Conservation (phyloP, 1,284 basidiomycete species). For the Boletus chippewaensis region DNA sequence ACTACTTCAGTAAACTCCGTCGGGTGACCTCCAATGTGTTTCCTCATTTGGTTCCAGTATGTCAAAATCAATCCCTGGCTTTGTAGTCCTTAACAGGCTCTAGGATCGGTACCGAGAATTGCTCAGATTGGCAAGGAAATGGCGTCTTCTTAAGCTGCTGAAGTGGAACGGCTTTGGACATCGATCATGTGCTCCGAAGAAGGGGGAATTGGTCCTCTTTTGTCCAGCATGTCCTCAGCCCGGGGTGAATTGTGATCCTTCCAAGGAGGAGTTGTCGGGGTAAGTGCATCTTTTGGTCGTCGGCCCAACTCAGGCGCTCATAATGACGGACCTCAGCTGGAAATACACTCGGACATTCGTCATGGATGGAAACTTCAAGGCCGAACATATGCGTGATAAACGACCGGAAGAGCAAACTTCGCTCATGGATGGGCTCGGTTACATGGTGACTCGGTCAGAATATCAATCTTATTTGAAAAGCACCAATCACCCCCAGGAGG, state of each 20-base stretch:
- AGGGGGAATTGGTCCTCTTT: conserved; percentile 10
- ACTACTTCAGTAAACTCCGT: conserved; percentile 23
- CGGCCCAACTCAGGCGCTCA: neutral
- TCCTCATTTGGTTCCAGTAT: conserved; percentile 18
- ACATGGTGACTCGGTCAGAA: neutral
- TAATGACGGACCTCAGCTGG: neutral
- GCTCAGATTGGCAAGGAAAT: conserved; percentile 2
- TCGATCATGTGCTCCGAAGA: fast-evolving
- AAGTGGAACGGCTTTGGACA: conserved; percentile 7
- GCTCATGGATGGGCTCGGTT: conserved; percentile 13
- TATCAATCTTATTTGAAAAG: neutral
- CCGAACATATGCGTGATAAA: conserved; percentile 2
- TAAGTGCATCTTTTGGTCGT: neutral
- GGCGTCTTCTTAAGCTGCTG: conserved; percentile 1
- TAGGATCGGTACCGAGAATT: conserved; percentile 11
- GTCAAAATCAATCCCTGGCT: neutral
- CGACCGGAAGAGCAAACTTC: neutral
- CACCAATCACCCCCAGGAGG: neutral
- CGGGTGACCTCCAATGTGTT: conserved; percentile 20
- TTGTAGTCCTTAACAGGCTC: too few species aligned
- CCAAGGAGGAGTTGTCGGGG: neutral
- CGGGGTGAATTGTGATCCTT: neutral
- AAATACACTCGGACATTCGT: neutral
- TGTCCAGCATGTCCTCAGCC: conserved; percentile 13
- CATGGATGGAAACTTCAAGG: conserved; percentile 18